These are phyloP conservation scores for Metarhizium brunneum DNA, from an alignment of 2,329 filamentous ascomycete genomes.

Conservation along the genomic window DNA sequence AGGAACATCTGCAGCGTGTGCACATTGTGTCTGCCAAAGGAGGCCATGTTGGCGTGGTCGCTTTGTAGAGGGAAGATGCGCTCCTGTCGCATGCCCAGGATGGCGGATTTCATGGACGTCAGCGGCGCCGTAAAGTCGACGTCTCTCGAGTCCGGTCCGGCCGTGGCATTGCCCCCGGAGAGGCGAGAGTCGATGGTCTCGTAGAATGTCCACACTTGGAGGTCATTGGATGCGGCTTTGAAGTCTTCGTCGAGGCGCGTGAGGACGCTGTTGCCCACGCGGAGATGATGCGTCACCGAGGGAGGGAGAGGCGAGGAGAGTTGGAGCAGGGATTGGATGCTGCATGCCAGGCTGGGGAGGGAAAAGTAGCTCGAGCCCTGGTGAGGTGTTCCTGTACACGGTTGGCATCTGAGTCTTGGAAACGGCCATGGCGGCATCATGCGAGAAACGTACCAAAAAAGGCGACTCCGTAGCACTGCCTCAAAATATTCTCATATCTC, in stretches of 20 bases:
- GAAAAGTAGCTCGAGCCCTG: slow-evolving; percentile 55
- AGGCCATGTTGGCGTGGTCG: slow-evolving; percentile 45
- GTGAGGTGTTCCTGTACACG: slow-evolving; percentile 41
- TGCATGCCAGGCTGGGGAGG: slow-evolving; percentile 43
- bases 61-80: slow-evolving; percentile 43
- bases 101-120: slow-evolving; percentile 46
- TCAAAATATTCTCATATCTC: slow-evolving; percentile 34
- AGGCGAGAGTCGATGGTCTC: slow-evolving; percentile 53
- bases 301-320: slow-evolving; percentile 40
- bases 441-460: slow-evolving; percentile 43
- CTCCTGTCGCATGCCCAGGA: slow-evolving; percentile 42
- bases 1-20: slow-evolving; percentile 36
- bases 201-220: slow-evolving; percentile 54
- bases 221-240: slow-evolving; percentile 44
- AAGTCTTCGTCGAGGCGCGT: slow-evolving; percentile 45
- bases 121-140: slow-evolving; percentile 51
- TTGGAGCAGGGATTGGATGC: slow-evolving; percentile 43
- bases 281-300: slow-evolving; percentile 40
- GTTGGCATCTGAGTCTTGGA: background rate
- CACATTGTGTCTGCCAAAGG: slow-evolving; percentile 40
- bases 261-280: slow-evolving; percentile 39
- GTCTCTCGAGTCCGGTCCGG: slow-evolving; percentile 20
- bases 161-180: slow-evolving; percentile 25
- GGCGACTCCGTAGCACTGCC: slow-evolving; percentile 50
- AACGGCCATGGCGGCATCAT: background rate